Evolutionary conservation across 192 early-diverging fungal genomes (phyloP), one percentile per base, ranked within the genome.

Genomic region (Martensiomyces pterosporus): DNA sequence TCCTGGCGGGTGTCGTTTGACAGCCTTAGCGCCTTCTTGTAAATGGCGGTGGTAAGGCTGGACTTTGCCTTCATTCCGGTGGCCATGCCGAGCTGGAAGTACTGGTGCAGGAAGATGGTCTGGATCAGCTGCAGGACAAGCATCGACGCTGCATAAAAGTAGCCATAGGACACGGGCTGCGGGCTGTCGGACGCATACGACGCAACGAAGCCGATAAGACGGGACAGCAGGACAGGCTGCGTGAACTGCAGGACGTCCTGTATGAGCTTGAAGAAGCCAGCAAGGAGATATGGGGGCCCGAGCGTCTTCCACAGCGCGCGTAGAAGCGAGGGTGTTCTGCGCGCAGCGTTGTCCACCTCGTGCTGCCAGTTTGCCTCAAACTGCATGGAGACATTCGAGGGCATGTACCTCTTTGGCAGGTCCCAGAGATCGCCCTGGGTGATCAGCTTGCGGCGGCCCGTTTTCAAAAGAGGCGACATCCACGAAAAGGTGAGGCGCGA

Each of bases 51-150:
- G 24, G 86, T 82, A 19, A 91, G 57, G 18, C 85, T 85, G 2
- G 88, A 79, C 25, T 79, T 78, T 19, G 83, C 63, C 37, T 81
- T 81, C 82, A 89, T 85, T 26, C 87, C 85, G 3, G 81, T 84
- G 18, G 79, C 56, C 46, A 86, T 79, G 47, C 83, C 85, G 17
- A 81, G 60, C 47, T 93, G 89, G 55, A 92, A 90, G 68, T 93
- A 91, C 52, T 93, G 92, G 55, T 94, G 91, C 24, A 93, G 73
- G 9, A 92, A 67, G 33, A 85, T 60, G 2, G 93, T 89, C 64
- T 94, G 89, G 2, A 74, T 57, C 9, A 89, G 25, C 52, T 86
- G 87, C 36, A 82, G 78, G 14, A 76, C 10, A 29, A 94, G 78
- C 90, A 98, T 94, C 25, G 82, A 50, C 7, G 66, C 36, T 15